Percentiles rank a stretch among this genome's conserved stretches.
phyloP scores from a whole-genome alignment of 2,329 filamentous ascomycete species.

The Claviceps maximensis region DNA sequence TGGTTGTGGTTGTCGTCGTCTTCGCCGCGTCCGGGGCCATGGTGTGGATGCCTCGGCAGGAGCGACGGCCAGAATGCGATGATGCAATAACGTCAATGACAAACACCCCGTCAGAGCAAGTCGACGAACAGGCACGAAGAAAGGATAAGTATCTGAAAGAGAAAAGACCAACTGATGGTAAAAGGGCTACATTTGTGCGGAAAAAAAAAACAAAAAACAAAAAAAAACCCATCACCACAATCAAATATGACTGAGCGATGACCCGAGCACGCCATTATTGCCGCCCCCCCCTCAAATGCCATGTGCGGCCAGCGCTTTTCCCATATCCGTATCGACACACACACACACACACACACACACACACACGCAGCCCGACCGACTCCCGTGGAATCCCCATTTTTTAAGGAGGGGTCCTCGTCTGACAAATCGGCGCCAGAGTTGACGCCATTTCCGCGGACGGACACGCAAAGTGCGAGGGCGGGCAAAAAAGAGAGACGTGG shows the following conservation, averaged over 20 bases:
- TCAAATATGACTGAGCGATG: background rate
- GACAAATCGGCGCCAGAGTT: constrained; percentile 10
- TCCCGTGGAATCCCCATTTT: background rate
- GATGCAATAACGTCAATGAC: too few relatives aligned
- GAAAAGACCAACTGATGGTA: too few relatives aligned
- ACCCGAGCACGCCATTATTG: background rate
- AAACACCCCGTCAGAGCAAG: too few relatives aligned
- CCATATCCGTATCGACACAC: too few relatives aligned
- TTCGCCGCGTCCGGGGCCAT: background rate
- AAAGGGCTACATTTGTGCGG: too few relatives aligned
- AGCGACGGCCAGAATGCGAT: too few relatives aligned
- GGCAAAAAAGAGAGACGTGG: too few relatives aligned
- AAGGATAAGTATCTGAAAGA: too few relatives aligned
- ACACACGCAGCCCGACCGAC: background rate
- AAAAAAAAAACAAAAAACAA: background rate
- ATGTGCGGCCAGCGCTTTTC: background rate
- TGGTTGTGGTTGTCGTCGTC: constrained; percentile 22
- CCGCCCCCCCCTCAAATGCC: background rate
- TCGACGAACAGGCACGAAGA: too few relatives aligned
- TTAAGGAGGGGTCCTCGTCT: background rate
- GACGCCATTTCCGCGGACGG: constrained; percentile 23
- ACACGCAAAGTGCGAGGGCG: too few relatives aligned
- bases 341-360: background rate
- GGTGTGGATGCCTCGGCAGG: background rate
- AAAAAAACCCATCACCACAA: background rate